These are phyloP conservation scores for Tylopilus plumbeoviolaceoides DNA, from an alignment of 768 basidiomycete genomes.

Conservation along the genomic window DNA sequence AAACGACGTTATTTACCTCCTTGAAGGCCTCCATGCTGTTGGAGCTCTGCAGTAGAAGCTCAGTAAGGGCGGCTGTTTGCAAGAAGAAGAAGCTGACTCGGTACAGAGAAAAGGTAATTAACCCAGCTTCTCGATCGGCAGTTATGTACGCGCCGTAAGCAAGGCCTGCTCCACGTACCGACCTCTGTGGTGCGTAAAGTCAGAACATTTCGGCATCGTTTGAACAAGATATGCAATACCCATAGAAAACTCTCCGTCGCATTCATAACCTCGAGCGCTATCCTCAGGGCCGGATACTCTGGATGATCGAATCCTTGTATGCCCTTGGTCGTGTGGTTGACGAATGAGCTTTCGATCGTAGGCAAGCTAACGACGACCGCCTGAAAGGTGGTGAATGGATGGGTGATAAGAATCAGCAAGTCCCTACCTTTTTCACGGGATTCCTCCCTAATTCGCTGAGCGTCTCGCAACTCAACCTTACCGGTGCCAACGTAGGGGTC, in stretches of 20 bases:
- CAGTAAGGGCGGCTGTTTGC: neutral
- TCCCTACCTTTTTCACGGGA: slow-evolving; percentile 62
- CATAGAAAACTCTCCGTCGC: slow-evolving; percentile 94
- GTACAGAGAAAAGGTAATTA: slow-evolving; percentile 73
- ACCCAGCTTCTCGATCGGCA: slow-evolving; percentile 73
- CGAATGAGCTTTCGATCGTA: slow-evolving; percentile 92
- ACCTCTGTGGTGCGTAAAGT: slow-evolving; percentile 47
- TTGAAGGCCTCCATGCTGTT: slow-evolving; percentile 75
- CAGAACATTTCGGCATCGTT: slow-evolving; percentile 4
- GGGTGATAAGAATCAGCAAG: neutral
- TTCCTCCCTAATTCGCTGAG: slow-evolving; percentile 72
- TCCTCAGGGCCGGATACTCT: slow-evolving; percentile 78
- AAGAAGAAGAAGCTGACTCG: slow-evolving; percentile 45
- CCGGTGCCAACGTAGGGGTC: slow-evolving; percentile 55
- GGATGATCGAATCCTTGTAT: slow-evolving; percentile 77
- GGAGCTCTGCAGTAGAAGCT: slow-evolving; percentile 56
- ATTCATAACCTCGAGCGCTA: slow-evolving; percentile 86
- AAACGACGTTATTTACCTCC: slow-evolving; percentile 74
- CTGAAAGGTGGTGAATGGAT: slow-evolving; percentile 34
- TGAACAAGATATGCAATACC: slow-evolving; percentile 41
- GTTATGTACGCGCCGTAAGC: slow-evolving; percentile 87
- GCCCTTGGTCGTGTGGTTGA: slow-evolving; percentile 70
- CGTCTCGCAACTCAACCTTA: slow-evolving; percentile 63
- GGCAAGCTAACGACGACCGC: slow-evolving; percentile 85
- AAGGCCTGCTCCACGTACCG: slow-evolving; percentile 90